A percentile compares a stretch with the other conserved stretches of the same genome.
Evolutionary conservation across 2,329 filamentous ascomycete species (phyloP).

Genomic region (Beauveria medogensis): DNA sequence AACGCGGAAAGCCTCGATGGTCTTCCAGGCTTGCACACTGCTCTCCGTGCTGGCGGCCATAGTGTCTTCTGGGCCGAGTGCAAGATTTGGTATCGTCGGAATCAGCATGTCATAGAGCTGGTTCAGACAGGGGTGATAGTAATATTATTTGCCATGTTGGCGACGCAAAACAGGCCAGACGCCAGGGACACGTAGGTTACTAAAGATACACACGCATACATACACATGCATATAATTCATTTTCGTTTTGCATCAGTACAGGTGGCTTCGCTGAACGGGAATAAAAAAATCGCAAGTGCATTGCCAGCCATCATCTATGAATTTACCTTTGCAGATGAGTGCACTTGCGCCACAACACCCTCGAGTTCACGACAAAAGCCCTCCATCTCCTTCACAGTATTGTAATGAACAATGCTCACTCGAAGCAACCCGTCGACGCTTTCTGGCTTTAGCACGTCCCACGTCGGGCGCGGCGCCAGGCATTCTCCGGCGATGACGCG

Average conservation of each 20-base stretch:
- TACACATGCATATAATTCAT: neutral
- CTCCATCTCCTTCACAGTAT: constrained; percentile 1
- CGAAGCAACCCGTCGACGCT: neutral
- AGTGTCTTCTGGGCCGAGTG: neutral
- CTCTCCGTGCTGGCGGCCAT: neutral
- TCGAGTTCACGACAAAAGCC: neutral
- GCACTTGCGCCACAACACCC: neutral
- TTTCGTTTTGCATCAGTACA: neutral
- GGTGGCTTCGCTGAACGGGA: neutral
- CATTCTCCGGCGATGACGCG: neutral
- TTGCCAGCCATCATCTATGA: too few species aligned
- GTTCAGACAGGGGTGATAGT: neutral
- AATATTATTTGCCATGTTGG: neutral
- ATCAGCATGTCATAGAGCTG: neutral
- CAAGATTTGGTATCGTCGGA: neutral
- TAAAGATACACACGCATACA: neutral
- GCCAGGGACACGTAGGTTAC: neutral
- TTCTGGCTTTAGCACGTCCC: neutral
- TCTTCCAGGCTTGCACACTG: neutral
- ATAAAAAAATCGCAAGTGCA: too few species aligned
- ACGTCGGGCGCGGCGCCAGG: neutral
- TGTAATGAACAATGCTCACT: neutral
- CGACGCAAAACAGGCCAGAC: too few species aligned
- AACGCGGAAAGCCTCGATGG: neutral
- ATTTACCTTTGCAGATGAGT: neutral